phyloP scores from a whole-genome alignment of 2,329 filamentous ascomycete genomes.

The Fusarium sp. region DNA sequence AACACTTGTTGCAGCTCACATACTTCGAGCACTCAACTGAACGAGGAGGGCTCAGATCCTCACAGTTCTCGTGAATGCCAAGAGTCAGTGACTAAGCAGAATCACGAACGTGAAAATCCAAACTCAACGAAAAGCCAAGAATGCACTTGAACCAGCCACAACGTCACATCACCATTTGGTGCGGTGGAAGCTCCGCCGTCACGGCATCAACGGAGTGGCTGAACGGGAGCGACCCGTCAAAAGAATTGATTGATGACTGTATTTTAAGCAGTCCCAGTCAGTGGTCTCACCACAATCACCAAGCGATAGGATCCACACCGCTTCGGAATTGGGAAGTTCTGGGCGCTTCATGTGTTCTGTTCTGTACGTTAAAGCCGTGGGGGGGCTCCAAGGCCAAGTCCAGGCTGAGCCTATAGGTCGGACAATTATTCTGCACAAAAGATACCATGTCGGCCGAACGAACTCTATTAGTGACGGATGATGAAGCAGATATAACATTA shows the following conservation, averaged over 20 bases:
- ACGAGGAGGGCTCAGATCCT: neutral
- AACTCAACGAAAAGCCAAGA: neutral
- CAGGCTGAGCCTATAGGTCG: neutral
- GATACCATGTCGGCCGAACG: slow-evolving; percentile 11
- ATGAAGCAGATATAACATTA: slow-evolving; percentile 2
- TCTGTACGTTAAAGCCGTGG: slow-evolving; percentile 5
- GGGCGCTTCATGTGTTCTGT: neutral
- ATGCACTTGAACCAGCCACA: slow-evolving; percentile 27
- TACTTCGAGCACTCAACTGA: neutral
- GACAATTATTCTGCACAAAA: slow-evolving; percentile 5
- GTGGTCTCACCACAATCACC: neutral
- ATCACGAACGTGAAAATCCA: neutral
- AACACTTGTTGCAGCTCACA: neutral
- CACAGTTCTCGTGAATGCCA: neutral
- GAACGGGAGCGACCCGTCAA: slow-evolving; percentile 25
- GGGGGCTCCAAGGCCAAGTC: slow-evolving; percentile 5
- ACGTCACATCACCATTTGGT: slow-evolving; percentile 13
- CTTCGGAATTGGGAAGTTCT: slow-evolving; percentile 9
- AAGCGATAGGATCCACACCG: slow-evolving; percentile 28
- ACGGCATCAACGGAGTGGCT: slow-evolving; percentile 35
- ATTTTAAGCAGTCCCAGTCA: neutral
- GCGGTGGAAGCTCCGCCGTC: slow-evolving; percentile 24
- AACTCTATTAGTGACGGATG: slow-evolving; percentile 7
- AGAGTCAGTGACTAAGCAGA: neutral
- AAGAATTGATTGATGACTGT: slow-evolving; percentile 1